These are phyloP conservation scores for Musa schizocarpa DNA, from an alignment of 176 grass and related monocot species.

Conservation along the genomic window DNA sequence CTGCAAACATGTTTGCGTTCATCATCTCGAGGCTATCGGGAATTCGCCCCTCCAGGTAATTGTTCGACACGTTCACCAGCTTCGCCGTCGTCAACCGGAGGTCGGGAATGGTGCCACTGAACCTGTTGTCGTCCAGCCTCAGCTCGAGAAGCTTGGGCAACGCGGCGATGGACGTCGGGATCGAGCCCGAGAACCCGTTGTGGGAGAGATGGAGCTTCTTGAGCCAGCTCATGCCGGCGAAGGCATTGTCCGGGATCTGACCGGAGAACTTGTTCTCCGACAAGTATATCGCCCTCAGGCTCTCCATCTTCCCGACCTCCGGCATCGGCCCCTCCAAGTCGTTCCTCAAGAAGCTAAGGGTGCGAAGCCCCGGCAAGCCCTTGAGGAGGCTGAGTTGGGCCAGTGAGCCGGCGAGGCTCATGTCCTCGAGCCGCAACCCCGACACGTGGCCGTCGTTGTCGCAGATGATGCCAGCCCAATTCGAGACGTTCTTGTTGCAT, in stretches of 20 bases:
- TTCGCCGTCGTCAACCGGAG: constrained; percentile 31
- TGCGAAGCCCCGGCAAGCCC: constrained; percentile 29
- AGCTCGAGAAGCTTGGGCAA: constrained; percentile 52
- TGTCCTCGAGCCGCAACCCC: constrained; percentile 71
- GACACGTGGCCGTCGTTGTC: constrained; percentile 26
- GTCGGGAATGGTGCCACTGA: constrained; percentile 53
- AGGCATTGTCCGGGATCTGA: constrained; percentile 48
- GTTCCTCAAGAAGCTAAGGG: constrained; percentile 64
- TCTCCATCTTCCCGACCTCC: constrained; percentile 32
- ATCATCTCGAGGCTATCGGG: constrained; percentile 39
- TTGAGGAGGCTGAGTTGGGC: constrained; percentile 31
- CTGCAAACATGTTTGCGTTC: constrained; percentile 27
- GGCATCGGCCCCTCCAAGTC: constrained; percentile 57
- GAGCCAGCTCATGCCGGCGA: constrained; percentile 53
- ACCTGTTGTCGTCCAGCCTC: constrained; percentile 50
- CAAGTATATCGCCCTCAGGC: constrained; percentile 46
- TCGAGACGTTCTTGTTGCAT: constrained; percentile 24
- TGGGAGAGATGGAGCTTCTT: constrained; percentile 56
- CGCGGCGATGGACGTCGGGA: constrained; percentile 51
- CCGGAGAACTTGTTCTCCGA: constrained; percentile 67
- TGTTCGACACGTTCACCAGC: constrained; percentile 45
- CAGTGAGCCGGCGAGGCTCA: constrained; percentile 47
- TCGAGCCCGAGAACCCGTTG: constrained; percentile 57
- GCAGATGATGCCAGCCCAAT: constrained; percentile 68
- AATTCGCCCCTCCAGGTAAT: constrained; percentile 59